These are phyloP conservation scores for Cylindrodendrum hubeiense DNA, from an alignment of 2,329 filamentous ascomycete species.

Conservation along the genomic window DNA sequence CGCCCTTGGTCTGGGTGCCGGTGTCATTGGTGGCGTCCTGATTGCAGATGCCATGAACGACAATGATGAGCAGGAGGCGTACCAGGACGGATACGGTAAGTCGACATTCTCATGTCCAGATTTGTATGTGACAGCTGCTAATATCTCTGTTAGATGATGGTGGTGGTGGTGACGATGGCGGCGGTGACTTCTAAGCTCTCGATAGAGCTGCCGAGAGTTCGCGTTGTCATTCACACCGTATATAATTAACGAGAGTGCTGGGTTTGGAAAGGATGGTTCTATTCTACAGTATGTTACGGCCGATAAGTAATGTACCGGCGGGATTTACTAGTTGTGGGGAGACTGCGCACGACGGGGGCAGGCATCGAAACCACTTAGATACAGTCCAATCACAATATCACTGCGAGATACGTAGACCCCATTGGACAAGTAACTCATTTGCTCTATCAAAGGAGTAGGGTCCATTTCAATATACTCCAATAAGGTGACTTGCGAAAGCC, in stretches of 20 bases:
- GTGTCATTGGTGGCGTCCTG: conserved; percentile 82
- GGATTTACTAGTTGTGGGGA: not conserved
- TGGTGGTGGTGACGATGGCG: conserved; percentile 46
- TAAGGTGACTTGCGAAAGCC: not conserved
- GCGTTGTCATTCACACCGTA: conserved; percentile 15
- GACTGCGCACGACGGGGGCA: not conserved
- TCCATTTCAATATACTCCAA: conserved; percentile 11
- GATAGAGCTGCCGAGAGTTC: not conserved
- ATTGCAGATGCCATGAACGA: conserved; percentile 77
- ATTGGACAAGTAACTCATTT: not conserved
- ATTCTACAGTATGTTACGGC: conserved; percentile 25
- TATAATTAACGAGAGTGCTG: conserved; percentile 18
- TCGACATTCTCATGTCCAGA: conserved; percentile 2
- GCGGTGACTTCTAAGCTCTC: conserved; percentile 33
- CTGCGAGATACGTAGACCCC: conserved; percentile 1
- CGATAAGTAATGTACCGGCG: conserved; percentile 3
- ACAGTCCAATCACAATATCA: not conserved
- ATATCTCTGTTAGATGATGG: conserved; percentile 46
- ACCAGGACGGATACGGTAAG: conserved; percentile 59
- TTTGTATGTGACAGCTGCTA: conserved; percentile 19
- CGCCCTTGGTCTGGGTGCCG: conserved; percentile 84
- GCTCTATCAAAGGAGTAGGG: not conserved
- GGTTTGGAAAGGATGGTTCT: not conserved
- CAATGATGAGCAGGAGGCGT: conserved; percentile 68
- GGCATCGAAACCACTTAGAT: not conserved